Evolutionary conservation across 441 rosid species (phyloP).

Genomic region (Capsella rubella): DNA sequence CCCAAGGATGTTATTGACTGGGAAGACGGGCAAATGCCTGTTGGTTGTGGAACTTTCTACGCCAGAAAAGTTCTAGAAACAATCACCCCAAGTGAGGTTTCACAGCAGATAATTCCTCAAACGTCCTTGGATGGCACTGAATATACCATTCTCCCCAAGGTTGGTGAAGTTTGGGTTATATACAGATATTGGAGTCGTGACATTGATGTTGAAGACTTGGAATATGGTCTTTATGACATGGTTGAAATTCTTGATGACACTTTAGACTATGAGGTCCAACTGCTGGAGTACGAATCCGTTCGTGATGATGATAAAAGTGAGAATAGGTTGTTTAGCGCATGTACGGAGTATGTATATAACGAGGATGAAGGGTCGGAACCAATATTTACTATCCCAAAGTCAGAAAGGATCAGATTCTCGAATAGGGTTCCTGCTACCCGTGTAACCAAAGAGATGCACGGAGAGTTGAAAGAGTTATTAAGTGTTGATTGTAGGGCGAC

Average conservation of each 20-base stretch:
- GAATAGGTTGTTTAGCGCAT: not conserved
- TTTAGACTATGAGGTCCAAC: conserved; percentile 11
- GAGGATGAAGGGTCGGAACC: not conserved
- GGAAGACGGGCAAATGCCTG: conserved; percentile 53
- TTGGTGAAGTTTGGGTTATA: conserved; percentile 80
- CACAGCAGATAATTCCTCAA: conserved; percentile 51
- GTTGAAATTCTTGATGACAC: conserved; percentile 36
- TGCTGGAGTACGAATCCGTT: not conserved
- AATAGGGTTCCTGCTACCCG: not conserved
- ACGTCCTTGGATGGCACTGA: conserved; percentile 45
- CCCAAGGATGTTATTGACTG: conserved; percentile 47
- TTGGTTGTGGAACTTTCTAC: conserved; percentile 71
- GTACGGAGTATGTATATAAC: not conserved
- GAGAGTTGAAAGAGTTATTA: not conserved
- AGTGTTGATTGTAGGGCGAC: not conserved
- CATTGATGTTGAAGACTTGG: not conserved
- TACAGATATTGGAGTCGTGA: conserved; percentile 38
- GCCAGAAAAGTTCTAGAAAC: conserved; percentile 33
- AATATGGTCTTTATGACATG: not conserved
- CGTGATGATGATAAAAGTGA: not conserved
- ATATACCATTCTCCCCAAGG: conserved; percentile 58
- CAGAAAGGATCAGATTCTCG: conserved; percentile 10
- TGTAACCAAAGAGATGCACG: not conserved
- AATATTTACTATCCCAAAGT: conserved; percentile 22
- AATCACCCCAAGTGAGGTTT: conserved; percentile 51